Conservation (phyloP, 176 grass and related monocot species). For the Typha latifolia region DNA sequence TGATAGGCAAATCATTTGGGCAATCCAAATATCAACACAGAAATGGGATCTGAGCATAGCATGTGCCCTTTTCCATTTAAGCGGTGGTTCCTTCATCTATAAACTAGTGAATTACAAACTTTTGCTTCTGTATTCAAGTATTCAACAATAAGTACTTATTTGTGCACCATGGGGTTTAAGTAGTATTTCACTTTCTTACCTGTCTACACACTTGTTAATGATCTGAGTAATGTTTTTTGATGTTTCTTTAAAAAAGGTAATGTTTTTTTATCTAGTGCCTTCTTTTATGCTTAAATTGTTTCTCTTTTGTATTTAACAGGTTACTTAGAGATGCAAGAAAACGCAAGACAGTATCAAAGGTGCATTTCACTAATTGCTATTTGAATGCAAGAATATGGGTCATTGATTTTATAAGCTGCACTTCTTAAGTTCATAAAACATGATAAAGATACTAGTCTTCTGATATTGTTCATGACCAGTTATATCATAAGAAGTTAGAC, state of each 20-base stretch:
- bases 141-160: background rate
- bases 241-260: background rate
- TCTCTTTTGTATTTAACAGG: constrained; percentile 26
- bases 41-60: background rate
- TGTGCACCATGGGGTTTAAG: background rate
- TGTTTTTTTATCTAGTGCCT: constrained; percentile 3
- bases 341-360: constrained; percentile 3
- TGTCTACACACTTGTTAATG: background rate
- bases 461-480: background rate
- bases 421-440: background rate
- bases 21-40: background rate
- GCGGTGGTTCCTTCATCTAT: constrained; percentile 5
- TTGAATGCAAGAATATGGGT: background rate
- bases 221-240: too few species aligned
- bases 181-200: background rate
- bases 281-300: constrained; percentile 19
- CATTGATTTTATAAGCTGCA: background rate
- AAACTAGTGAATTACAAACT: background rate
- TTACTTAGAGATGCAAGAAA: constrained; percentile 27
- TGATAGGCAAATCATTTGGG: constrained; percentile 5
- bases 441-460: background rate
- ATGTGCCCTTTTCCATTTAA: background rate
- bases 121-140: background rate
- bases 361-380: background rate
- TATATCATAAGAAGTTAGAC: too few species aligned